Evolutionary conservation across 2,329 filamentous ascomycete genomes (phyloP).

Genomic region (Sclerotinia trifoliorum): DNA sequence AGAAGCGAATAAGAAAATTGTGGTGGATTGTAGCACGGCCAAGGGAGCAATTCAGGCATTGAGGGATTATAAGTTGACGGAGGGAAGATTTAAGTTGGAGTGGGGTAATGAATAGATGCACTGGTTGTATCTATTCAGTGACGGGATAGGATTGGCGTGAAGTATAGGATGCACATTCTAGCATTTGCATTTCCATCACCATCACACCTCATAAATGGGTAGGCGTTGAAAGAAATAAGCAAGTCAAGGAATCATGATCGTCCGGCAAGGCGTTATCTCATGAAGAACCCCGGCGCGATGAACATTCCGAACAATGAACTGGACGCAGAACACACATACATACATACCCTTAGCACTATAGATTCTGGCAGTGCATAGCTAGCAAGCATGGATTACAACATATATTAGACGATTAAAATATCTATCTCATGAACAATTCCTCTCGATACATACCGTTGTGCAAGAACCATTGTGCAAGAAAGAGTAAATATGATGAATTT

Average conservation of each 20-base stretch:
- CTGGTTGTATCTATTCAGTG: not conserved
- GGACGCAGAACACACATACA: not conserved
- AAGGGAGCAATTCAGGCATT: slow-evolving; percentile 71
- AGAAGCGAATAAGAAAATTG: slow-evolving; percentile 67
- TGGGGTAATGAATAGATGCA: slow-evolving; percentile 58
- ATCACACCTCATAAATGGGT: not conserved
- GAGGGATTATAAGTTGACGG: slow-evolving; percentile 70
- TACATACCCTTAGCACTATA: not conserved
- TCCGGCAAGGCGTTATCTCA: not conserved
- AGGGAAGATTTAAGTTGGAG: slow-evolving; percentile 74
- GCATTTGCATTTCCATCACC: not conserved
- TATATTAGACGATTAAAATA: not conserved
- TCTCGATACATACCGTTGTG: no score
- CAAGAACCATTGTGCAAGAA: no score
- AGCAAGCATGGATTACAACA: not conserved
- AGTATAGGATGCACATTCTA: not conserved
- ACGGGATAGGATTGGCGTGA: not conserved
- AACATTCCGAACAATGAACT: not conserved
- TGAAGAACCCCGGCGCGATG: not conserved
- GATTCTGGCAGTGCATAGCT: not conserved
- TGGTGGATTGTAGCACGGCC: slow-evolving; percentile 71
- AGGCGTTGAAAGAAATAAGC: not conserved
- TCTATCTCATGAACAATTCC: no score
- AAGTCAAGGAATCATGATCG: no score
- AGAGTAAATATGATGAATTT: no score